phyloP scores from a whole-genome alignment of 257 asterid genomes.

The Handroanthus guayacan region DNA sequence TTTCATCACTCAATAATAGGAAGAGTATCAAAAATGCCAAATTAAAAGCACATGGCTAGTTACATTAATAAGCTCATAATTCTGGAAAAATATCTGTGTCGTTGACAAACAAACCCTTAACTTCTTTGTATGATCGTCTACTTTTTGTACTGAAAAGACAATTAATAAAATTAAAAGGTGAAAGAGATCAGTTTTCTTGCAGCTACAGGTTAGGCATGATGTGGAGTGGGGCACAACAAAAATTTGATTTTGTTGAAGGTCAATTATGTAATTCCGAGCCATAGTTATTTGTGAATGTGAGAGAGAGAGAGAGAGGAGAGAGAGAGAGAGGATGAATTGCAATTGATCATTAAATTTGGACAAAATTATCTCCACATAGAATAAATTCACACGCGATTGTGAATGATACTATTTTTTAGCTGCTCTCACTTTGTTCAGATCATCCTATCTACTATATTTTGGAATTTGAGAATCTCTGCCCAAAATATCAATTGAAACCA shows the following conservation, averaged over 20 bases:
- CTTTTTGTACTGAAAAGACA: constrained; percentile 35
- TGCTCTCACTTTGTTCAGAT: too few species aligned
- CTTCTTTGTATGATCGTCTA: not conserved
- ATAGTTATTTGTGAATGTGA: too few species aligned
- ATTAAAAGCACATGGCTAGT: constrained; percentile 30
- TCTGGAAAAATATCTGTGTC: constrained; percentile 36
- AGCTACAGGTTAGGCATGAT: constrained; percentile 35
- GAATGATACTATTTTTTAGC: too few species aligned
- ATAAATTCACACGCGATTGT: too few species aligned
- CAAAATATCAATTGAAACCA: too few species aligned
- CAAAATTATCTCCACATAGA: too few species aligned
- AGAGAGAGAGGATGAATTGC: too few species aligned
- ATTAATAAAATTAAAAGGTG: constrained; percentile 39
- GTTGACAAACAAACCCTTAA: constrained; percentile 40
- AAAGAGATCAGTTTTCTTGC: constrained; percentile 33
- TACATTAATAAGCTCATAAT: not conserved
- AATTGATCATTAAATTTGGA: too few species aligned
- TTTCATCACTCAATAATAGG: constrained; percentile 47
- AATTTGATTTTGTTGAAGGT: constrained; percentile 22
- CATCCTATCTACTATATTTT: too few species aligned
- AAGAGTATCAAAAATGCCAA: not conserved
- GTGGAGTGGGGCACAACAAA: constrained; percentile 36
- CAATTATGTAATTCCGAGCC: too few species aligned
- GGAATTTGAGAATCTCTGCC: too few species aligned
- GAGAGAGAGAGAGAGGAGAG: too few species aligned